These are phyloP conservation scores for Luffa acutangula DNA, from an alignment of 306 rosid genomes.

Conservation along the genomic window DNA sequence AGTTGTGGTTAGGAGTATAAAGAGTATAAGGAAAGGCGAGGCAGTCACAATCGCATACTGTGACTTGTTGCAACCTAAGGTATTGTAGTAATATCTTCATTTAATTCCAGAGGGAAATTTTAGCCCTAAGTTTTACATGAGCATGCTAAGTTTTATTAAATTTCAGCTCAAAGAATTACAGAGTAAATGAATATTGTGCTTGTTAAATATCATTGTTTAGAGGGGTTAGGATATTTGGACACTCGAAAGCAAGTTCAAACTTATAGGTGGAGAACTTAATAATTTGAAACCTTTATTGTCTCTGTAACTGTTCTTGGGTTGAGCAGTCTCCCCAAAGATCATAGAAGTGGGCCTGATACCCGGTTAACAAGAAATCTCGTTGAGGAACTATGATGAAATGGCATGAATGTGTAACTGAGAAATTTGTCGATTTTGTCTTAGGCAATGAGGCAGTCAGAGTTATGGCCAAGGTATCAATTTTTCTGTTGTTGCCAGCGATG, in stretches of 20 bases:
- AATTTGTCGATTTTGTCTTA: conserved; percentile 9
- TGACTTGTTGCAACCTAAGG: conserved; percentile 72
- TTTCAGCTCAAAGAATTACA: neutral
- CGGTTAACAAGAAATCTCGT: neutral
- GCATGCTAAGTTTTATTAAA: neutral
- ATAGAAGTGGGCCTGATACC: too few species aligned
- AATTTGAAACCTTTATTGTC: too few species aligned
- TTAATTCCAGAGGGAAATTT: too few species aligned
- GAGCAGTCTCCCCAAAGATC: too few species aligned
- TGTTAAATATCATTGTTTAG: neutral
- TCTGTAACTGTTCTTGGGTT: too few species aligned
- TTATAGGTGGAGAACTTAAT: too few species aligned
- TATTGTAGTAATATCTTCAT: conserved; percentile 7
- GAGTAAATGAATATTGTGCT: neutral
- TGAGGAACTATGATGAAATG: neutral
- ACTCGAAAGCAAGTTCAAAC: too few species aligned
- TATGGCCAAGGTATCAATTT: conserved; percentile 66
- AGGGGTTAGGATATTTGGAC: too few species aligned
- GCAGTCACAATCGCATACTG: conserved; percentile 67
- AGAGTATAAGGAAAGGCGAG: conserved; percentile 52
- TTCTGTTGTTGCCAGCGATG: conserved; percentile 55
- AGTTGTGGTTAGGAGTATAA: conserved; percentile 60
- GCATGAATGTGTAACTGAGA: neutral
- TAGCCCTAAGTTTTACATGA: neutral
- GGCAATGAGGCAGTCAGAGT: conserved; percentile 53